These are phyloP conservation scores for Elsinoe australis DNA, from an alignment of 2,329 filamentous ascomycete genomes.

Conservation along the genomic window DNA sequence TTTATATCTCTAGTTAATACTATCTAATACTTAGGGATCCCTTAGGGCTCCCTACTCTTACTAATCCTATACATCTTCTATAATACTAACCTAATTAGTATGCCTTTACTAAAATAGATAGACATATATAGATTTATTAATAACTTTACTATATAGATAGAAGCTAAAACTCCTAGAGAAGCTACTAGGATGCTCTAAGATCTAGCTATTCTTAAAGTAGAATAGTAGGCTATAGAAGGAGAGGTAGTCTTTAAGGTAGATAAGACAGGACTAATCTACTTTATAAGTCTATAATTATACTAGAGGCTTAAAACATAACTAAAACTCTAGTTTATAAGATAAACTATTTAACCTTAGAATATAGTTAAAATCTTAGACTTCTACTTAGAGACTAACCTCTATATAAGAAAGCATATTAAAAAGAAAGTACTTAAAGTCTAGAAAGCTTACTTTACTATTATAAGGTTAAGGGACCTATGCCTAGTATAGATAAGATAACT, in stretches of 20 bases:
- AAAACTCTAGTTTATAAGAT: not conserved
- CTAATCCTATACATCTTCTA: conserved; percentile 32
- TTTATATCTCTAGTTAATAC: not conserved
- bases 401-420: not conserved
- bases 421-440: not conserved
- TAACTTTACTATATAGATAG: not conserved
- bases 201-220: not conserved
- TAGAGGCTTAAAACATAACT: not conserved
- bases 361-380: not conserved
- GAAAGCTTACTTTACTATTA: not conserved
- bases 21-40: conserved; percentile 23
- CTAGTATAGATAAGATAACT: not conserved
- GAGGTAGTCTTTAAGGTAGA: not conserved
- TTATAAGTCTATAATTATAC: not conserved
- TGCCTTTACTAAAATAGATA: not conserved
- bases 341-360: not conserved
- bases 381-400: not conserved
- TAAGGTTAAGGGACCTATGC: not conserved
- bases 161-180: not conserved
- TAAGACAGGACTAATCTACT: not conserved
- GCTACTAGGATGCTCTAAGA: not conserved
- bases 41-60: conserved; percentile 28
- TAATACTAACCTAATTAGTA: conserved; percentile 25
- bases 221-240: not conserved
- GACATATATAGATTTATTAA: not conserved